These are phyloP conservation scores for Spirogloea muscicola DNA, from an alignment of 139 green algal species.

Conservation along the genomic window DNA sequence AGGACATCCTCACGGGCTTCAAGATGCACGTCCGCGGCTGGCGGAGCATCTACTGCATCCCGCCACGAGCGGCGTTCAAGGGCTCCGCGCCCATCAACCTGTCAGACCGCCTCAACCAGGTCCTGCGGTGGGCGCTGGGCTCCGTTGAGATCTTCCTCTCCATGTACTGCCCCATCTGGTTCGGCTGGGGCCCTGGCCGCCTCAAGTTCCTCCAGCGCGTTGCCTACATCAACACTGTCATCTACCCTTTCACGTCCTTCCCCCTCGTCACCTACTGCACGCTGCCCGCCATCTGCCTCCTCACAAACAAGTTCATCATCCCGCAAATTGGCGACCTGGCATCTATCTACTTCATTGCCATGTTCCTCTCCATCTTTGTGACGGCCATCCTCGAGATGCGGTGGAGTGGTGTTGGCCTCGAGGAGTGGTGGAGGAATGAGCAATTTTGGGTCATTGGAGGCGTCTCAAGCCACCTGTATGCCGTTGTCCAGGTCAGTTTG, in stretches of 20 bases:
- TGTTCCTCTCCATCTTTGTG: constrained; percentile 45
- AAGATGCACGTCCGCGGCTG: constrained; percentile 32
- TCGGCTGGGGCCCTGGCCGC: constrained; percentile 5
- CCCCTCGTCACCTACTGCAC: constrained; percentile 35
- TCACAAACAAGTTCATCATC: constrained; percentile 51
- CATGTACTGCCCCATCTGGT: constrained; percentile 34
- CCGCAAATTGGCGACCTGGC: constrained; percentile 1
- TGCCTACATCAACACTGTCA: constrained; percentile 44
- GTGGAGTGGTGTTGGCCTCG: constrained; percentile 39
- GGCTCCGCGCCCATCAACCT: constrained; percentile 47
- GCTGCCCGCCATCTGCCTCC: constrained; percentile 42
- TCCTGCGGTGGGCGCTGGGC: constrained; percentile 44
- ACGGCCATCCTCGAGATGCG: constrained; percentile 46
- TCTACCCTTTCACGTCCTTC: constrained; percentile 48
- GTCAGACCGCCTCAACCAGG: constrained; percentile 45
- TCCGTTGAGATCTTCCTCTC: constrained; percentile 50
- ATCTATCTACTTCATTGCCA: constrained; percentile 32
- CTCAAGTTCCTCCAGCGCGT: constrained; percentile 46
- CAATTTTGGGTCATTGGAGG: constrained; percentile 51
- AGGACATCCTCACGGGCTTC: constrained; percentile 43
- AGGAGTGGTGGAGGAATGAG: constrained; percentile 49
- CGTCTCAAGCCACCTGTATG: constrained; percentile 25
- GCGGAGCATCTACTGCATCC: constrained; percentile 41
- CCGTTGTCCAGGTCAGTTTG: constrained; percentile 28
- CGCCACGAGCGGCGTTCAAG: constrained; percentile 40